These are phyloP conservation scores for Breviolum minutum DNA, from an alignment of 73 alveolate species.

Conservation along the genomic window DNA sequence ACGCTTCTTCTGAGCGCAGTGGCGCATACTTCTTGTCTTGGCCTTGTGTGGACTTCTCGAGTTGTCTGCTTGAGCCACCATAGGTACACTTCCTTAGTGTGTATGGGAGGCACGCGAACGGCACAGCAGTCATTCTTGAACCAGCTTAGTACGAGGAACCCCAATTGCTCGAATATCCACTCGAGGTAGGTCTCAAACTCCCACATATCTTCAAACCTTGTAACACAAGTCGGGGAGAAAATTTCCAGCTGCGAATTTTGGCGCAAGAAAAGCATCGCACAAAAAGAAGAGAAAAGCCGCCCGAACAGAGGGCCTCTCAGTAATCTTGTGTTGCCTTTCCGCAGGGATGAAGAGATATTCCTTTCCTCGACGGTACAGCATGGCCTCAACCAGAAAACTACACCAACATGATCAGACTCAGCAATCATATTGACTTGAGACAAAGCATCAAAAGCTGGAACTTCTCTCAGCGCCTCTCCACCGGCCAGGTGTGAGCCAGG, in stretches of 20 bases:
- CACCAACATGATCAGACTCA: background rate
- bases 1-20: background rate
- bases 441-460: too few relatives aligned
- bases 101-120: background rate
- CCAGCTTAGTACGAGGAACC: slow-evolving; percentile 1
- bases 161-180: slow-evolving; percentile 45
- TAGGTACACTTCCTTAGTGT: background rate
- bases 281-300: too few relatives aligned
- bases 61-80: background rate
- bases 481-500: background rate
- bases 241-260: background rate
- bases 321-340: slow-evolving; percentile 31
- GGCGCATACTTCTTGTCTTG: background rate
- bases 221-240: background rate
- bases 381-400: background rate
- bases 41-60: background rate
- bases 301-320: background rate
- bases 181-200: slow-evolving; percentile 86
- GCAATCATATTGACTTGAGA: background rate
- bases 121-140: background rate
- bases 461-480: background rate
- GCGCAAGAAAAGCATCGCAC: background rate
- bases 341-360: slow-evolving; percentile 62
- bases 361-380: slow-evolving; percentile 64
- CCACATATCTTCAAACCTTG: slow-evolving; percentile 51